Percentiles rank a stretch among this genome's conserved stretches.
phyloP scores from a whole-genome alignment of 345 rosid genomes.

The Rhodamnia argentea region DNA sequence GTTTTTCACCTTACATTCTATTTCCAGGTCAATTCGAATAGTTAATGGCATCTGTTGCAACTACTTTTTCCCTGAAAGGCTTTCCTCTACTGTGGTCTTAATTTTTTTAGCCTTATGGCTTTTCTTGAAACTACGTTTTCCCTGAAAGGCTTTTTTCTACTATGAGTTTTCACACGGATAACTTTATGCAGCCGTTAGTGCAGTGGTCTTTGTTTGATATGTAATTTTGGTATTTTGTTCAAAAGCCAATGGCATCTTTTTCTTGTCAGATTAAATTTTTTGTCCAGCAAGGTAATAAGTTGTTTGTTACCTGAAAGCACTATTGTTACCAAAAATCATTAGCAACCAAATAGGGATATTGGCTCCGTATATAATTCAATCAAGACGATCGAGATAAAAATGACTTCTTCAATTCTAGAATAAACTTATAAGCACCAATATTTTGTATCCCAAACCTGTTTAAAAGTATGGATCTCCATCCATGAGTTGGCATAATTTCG shows the following conservation, averaged over 20 bases:
- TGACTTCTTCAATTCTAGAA: not conserved
- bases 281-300: too few relatives aligned
- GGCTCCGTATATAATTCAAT: conserved; percentile 47
- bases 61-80: too few relatives aligned
- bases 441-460: conserved; percentile 44
- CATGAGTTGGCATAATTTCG: conserved; percentile 68
- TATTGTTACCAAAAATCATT: conserved; percentile 25
- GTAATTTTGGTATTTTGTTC: not conserved
- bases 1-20: not conserved
- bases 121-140: not conserved
- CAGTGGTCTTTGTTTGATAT: not conserved
- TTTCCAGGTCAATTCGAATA: not conserved
- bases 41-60: not conserved
- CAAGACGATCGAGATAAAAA: not conserved
- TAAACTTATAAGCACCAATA: not conserved
- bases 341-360: conserved; percentile 75
- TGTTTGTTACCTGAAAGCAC: too few relatives aligned
- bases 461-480: conserved; percentile 68
- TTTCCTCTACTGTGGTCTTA: too few relatives aligned
- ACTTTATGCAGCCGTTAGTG: too few relatives aligned
- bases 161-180: not conserved
- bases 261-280: too few relatives aligned
- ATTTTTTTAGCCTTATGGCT: too few relatives aligned
- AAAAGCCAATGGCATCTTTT: not conserved
- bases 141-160: not conserved